phyloP scores from a whole-genome alignment of 768 basidiomycete genomes.

The Lactarius hatsudake region DNA sequence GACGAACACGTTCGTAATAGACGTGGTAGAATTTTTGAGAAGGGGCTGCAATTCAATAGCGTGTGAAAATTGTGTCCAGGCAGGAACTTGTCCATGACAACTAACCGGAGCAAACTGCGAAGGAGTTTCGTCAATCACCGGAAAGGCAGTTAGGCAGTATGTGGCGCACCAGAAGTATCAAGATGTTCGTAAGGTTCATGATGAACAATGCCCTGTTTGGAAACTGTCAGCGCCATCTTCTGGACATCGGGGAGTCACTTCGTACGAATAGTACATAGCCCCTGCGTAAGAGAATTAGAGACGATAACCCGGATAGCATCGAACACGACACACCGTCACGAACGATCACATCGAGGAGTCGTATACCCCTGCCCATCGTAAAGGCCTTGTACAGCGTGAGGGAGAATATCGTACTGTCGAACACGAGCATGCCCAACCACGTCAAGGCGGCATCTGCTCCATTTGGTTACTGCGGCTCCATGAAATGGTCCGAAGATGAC shows the following conservation, averaged over 20 bases:
- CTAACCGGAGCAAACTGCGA: constrained; percentile 17
- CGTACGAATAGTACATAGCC: constrained; percentile 22
- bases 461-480: neutral
- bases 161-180: constrained; percentile 14
- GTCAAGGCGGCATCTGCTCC: constrained; percentile 13
- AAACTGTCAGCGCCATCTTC: neutral
- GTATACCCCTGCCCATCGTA: constrained; percentile 11
- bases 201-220: constrained; percentile 10
- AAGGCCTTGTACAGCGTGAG: constrained; percentile 20
- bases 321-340: constrained; percentile 14
- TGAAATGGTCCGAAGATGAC: neutral
- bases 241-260: neutral
- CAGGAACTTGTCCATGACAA: neutral
- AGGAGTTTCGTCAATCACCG: neutral
- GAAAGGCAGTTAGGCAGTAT: neutral
- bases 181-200: constrained; percentile 18
- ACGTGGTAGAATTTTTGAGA: constrained; percentile 4
- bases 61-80: neutral
- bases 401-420: constrained; percentile 12
- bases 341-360: constrained; percentile 17
- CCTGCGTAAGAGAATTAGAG: constrained; percentile 1
- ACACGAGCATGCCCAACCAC: constrained; percentile 15
- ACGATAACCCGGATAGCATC: neutral
- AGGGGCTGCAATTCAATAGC: constrained; percentile 5
- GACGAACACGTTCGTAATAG: constrained; percentile 21